A percentile compares a stretch with the other conserved stretches of the same genome.
Conservation (phyloP, 257 asterid species). For the Craterostigma plantagineum region DNA sequence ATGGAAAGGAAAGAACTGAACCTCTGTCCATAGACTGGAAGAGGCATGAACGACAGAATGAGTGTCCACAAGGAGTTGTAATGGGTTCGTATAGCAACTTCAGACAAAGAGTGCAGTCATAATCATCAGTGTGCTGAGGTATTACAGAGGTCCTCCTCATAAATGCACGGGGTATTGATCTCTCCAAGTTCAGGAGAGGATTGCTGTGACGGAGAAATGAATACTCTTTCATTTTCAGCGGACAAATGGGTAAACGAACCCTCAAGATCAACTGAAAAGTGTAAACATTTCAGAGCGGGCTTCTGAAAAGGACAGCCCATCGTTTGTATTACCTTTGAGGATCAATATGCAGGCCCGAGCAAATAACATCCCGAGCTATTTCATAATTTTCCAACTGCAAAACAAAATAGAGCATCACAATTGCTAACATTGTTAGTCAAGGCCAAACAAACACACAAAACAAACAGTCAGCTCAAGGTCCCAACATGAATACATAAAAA, state of each 20-base stretch:
- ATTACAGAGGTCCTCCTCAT: constrained; percentile 36
- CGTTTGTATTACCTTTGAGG: constrained; percentile 62
- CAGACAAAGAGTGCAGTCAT: constrained; percentile 89
- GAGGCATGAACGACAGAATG: constrained; percentile 89
- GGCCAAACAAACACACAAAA: background rate
- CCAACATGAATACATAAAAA: constrained; percentile 1
- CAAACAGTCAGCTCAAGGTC: too few relatives aligned
- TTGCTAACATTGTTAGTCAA: background rate
- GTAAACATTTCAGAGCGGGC: background rate
- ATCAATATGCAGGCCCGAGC: constrained; percentile 60
- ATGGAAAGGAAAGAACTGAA: constrained; percentile 12
- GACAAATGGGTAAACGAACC: background rate
- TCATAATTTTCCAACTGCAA: constrained; percentile 81
- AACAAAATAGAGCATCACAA: constrained; percentile 3
- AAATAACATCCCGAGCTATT: constrained; percentile 48
- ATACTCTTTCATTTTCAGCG: background rate
- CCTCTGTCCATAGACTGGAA: constrained; percentile 96
- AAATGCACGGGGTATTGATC: constrained; percentile 16
- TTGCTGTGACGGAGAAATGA: constrained; percentile 19
- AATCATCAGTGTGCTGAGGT: constrained; percentile 73
- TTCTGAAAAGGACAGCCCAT: background rate
- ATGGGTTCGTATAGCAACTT: constrained; percentile 77
- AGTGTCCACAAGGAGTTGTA: constrained; percentile 97
- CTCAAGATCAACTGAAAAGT: background rate
- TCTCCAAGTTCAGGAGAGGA: constrained; percentile 50